Conservation (phyloP, 768 basidiomycete species). For the Hygrophoropsis aurantiaca region DNA sequence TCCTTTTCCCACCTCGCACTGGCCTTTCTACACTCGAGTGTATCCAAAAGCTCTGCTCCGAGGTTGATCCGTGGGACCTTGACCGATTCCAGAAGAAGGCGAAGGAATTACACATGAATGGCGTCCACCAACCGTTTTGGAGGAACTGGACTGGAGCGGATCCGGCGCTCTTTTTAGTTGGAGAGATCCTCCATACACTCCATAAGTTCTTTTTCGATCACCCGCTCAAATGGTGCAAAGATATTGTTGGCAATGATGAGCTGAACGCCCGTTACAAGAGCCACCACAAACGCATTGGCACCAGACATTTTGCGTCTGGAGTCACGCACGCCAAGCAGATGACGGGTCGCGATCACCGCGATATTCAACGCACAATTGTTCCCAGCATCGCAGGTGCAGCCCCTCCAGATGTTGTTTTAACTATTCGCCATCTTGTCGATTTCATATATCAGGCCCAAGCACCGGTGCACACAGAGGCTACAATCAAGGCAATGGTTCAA, state of each 20-base stretch:
- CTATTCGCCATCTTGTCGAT: slow-evolving; percentile 34
- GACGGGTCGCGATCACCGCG: slow-evolving; percentile 38
- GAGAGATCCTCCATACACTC: slow-evolving; percentile 31
- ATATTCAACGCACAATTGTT: slow-evolving; percentile 38
- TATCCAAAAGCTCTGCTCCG: not conserved
- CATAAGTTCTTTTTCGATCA: slow-evolving; percentile 38
- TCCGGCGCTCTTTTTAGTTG: slow-evolving; percentile 32
- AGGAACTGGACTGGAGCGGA: slow-evolving; percentile 33
- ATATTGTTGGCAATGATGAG: slow-evolving; percentile 26
- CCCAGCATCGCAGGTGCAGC: slow-evolving; percentile 32
- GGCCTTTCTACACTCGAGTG: slow-evolving; percentile 3
- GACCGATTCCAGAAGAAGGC: slow-evolving; percentile 20
- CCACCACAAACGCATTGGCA: slow-evolving; percentile 34
- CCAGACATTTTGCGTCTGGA: slow-evolving; percentile 38
- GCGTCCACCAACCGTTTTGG: slow-evolving; percentile 33
- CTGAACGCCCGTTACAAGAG: slow-evolving; percentile 34
- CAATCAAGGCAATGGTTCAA: slow-evolving; percentile 8
- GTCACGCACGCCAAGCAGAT: slow-evolving; percentile 41
- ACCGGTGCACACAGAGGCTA: slow-evolving; percentile 13
- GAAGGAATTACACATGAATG: slow-evolving; percentile 7
- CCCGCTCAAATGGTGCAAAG: slow-evolving; percentile 36
- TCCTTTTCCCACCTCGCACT: not conserved
- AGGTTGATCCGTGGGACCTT: slow-evolving; percentile 23
- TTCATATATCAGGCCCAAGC: slow-evolving; percentile 37
- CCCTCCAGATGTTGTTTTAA: slow-evolving; percentile 24